Percentiles rank a stretch among this genome's conserved stretches.
Conservation (phyloP, 1,284 basidiomycete species). For the Fomitiporia mediterranea region DNA sequence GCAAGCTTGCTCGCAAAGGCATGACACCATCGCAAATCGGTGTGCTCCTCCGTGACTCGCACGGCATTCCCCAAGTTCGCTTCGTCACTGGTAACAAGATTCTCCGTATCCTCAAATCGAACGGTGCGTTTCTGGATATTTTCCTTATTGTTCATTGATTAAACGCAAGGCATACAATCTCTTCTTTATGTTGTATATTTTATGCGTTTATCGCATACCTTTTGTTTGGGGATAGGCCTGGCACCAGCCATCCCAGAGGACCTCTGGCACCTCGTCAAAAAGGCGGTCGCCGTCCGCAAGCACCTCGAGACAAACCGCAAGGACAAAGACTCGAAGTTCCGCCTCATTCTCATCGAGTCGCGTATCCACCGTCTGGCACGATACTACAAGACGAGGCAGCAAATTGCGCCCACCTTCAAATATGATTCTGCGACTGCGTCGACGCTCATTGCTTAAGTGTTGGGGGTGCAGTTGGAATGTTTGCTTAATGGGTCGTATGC, state of each 20-base stretch:
- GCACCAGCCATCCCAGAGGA: constrained; percentile 98
- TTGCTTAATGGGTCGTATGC: not conserved
- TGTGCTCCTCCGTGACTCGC: constrained; percentile 96
- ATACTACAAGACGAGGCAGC: constrained; percentile 99
- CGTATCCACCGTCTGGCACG: constrained; percentile 93
- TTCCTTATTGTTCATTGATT: constrained; percentile 24
- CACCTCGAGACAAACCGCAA: constrained; percentile 98
- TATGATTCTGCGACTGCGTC: constrained; percentile 93
- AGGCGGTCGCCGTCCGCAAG: constrained; percentile 98
- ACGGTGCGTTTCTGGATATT: constrained; percentile 55
- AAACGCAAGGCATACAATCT: constrained; percentile 21
- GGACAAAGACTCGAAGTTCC: constrained; percentile 98
- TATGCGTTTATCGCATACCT: constrained; percentile 33
- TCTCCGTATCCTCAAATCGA: constrained; percentile 94
- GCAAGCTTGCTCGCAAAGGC: constrained; percentile 97
- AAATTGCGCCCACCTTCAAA: constrained; percentile 97
- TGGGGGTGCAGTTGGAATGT: not conserved
- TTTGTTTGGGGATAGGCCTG: constrained; percentile 79
- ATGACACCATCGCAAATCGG: constrained; percentile 97
- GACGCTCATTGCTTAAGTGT: constrained; percentile 67
- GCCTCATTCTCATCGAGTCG: constrained; percentile 97
- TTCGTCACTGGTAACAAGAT: constrained; percentile 99
- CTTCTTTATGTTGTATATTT: constrained; percentile 24
- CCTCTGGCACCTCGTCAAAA: constrained; percentile 99
- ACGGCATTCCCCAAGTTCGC: constrained; percentile 96